phyloP scores from a whole-genome alignment of 1,284 basidiomycete genomes.

The Athelia psychrophila region DNA sequence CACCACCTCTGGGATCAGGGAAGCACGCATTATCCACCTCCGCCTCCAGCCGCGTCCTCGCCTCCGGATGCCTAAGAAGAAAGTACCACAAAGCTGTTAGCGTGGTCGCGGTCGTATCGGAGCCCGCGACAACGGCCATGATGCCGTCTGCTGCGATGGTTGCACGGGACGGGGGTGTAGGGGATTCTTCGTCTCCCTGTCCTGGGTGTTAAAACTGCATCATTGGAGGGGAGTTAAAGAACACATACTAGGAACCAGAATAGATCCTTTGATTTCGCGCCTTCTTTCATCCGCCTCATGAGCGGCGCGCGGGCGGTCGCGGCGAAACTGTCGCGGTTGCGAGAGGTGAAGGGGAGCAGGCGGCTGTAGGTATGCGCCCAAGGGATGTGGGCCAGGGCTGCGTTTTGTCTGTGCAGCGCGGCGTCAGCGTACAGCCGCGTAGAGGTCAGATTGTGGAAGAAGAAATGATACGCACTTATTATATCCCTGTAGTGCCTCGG shows the following conservation, averaged over 20 bases:
- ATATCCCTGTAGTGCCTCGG: not conserved
- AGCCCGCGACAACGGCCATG: constrained; percentile 21
- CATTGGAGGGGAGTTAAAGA: not conserved
- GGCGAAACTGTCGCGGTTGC: constrained; percentile 1
- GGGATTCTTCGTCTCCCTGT: constrained; percentile 10
- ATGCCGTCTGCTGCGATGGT: constrained; percentile 5
- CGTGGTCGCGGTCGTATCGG: constrained; percentile 25
- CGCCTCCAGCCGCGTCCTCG: no score
- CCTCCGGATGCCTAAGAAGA: constrained; percentile 6
- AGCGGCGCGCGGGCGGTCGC: constrained; percentile 6
- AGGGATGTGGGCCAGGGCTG: not conserved
- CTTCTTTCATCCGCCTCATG: constrained; percentile 7
- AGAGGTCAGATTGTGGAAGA: no score
- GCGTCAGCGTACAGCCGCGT: not conserved
- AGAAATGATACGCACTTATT: not conserved
- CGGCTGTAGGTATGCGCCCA: not conserved
- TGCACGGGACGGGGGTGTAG: constrained; percentile 1
- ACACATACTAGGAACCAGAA: constrained; percentile 25
- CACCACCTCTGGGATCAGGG: not conserved
- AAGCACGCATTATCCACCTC: not conserved
- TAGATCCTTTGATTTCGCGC: constrained; percentile 17
- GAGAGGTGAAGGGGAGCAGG: constrained; percentile 1
- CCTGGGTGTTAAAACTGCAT: not conserved
- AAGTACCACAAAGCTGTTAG: constrained; percentile 7
- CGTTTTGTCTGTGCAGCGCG: not conserved